Percentiles rank a stretch among this genome's conserved stretches.
phyloP scores from a whole-genome alignment of 352 stramenopile genomes.

The Pythium myriotylum region DNA sequence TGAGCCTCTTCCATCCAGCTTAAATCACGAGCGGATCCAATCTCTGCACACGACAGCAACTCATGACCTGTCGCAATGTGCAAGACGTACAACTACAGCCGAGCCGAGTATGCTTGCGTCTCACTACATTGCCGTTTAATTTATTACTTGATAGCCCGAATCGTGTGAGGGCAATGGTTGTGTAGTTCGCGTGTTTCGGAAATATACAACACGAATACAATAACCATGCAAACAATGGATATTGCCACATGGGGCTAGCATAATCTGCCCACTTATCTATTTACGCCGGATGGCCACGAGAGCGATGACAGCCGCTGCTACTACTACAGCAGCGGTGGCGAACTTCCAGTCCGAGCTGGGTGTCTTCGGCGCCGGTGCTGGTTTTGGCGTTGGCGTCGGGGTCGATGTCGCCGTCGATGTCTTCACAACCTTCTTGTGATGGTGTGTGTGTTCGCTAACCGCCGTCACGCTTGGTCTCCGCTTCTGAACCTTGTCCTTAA shows the following conservation, averaged over 20 bases:
- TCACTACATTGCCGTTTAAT: constrained; percentile 29
- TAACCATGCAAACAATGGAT: too few species aligned
- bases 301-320: constrained; percentile 34
- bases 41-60: neutral
- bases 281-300: constrained; percentile 53
- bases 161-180: neutral
- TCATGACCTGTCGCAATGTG: neutral
- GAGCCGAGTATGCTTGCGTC: neutral
- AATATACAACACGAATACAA: too few species aligned
- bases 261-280: constrained; percentile 17
- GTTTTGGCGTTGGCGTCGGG: neutral
- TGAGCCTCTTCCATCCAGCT: constrained; percentile 19
- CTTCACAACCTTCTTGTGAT: constrained; percentile 8
- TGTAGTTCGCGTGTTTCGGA: constrained; percentile 4
- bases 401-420: neutral
- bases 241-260: too few species aligned
- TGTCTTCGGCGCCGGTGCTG: neutral
- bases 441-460: constrained; percentile 27
- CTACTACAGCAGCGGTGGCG: constrained; percentile 34
- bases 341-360: constrained; percentile 10
- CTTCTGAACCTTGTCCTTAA: constrained; percentile 48
- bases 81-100: neutral
- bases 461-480: constrained; percentile 13
- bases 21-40: too few species aligned
- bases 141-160: constrained; percentile 18